These are phyloP conservation scores for Beta corolliflora DNA, from an alignment of 179 eudicot species.

Conservation along the genomic window DNA sequence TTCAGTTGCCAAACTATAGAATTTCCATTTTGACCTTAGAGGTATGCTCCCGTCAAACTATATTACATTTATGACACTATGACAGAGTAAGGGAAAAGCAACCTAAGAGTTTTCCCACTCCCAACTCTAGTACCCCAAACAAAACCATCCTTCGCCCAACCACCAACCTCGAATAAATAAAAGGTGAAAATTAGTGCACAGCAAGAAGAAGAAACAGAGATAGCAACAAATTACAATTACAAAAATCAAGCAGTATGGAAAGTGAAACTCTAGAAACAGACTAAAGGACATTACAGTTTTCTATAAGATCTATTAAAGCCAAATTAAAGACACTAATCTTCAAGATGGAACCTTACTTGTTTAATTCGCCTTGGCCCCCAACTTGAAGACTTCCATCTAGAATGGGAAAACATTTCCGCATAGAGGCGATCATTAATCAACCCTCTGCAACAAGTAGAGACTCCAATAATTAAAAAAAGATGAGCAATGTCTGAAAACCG, in stretches of 20 bases:
- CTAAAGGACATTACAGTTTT: background rate
- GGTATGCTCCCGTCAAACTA: too few species aligned
- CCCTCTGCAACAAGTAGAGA: constrained; percentile 51
- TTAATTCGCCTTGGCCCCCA: constrained; percentile 95
- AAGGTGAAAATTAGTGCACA: background rate
- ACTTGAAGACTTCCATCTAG: constrained; percentile 77
- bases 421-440: constrained; percentile 74
- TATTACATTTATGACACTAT: background rate
- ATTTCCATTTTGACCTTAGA: too few species aligned
- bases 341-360: constrained; percentile 51
- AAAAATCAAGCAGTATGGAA: background rate
- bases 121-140: background rate
- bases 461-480: background rate
- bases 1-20: too few species aligned
- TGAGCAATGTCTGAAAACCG: background rate
- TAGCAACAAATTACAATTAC: background rate
- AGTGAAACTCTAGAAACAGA: background rate
- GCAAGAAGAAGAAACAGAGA: background rate
- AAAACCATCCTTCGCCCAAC: background rate
- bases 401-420: constrained; percentile 80
- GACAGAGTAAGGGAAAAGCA: too few species aligned
- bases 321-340: background rate
- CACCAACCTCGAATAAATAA: background rate
- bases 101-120: background rate
- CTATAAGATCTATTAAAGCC: background rate